Evolutionary conservation across 2,329 filamentous ascomycete genomes (phyloP).

Genomic region (Penicillium vulpinum): DNA sequence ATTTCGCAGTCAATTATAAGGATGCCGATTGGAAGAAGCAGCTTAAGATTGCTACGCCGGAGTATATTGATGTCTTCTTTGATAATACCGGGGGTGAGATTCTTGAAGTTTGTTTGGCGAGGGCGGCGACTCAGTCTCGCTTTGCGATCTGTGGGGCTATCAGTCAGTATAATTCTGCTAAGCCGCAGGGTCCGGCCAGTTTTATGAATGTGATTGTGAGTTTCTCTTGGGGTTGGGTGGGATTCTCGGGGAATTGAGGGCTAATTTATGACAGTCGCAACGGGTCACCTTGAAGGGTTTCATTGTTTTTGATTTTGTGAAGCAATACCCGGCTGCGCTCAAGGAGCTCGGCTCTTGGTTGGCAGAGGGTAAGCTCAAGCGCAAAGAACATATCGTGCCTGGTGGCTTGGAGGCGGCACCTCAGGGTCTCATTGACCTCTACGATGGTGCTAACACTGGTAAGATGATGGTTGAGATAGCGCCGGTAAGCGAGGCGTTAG

Average conservation of each 20-base stretch:
- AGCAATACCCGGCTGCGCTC: conserved; percentile 59
- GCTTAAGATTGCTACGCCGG: conserved; percentile 60
- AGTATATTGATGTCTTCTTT: conserved; percentile 68
- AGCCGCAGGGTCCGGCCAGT: conserved; percentile 57
- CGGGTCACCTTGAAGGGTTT: conserved; percentile 65
- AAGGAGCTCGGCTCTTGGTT: conserved; percentile 67
- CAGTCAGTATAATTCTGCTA: conserved; percentile 65
- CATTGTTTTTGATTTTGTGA: conserved; percentile 67
- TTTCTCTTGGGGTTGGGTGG: neutral
- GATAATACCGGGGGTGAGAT: conserved; percentile 75
- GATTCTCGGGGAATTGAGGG: neutral
- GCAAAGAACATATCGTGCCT: conserved; percentile 68
- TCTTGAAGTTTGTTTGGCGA: conserved; percentile 63
- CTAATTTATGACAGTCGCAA: conserved; percentile 34
- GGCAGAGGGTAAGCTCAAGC: conserved; percentile 69
- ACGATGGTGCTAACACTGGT: conserved; percentile 69
- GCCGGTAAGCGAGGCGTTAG: conserved; percentile 34
- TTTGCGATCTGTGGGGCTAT: conserved; percentile 73
- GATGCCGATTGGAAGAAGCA: conserved; percentile 59
- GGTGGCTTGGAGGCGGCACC: conserved; percentile 68
- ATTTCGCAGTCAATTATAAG: conserved; percentile 70
- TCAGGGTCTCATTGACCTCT: conserved; percentile 63
- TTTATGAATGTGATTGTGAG: conserved; percentile 44
- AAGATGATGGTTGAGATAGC: conserved; percentile 55
- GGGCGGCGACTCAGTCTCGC: conserved; percentile 63